phyloP scores from a whole-genome alignment of 371 early-diverging fungal genomes.

The Aphelidium insulamus region DNA sequence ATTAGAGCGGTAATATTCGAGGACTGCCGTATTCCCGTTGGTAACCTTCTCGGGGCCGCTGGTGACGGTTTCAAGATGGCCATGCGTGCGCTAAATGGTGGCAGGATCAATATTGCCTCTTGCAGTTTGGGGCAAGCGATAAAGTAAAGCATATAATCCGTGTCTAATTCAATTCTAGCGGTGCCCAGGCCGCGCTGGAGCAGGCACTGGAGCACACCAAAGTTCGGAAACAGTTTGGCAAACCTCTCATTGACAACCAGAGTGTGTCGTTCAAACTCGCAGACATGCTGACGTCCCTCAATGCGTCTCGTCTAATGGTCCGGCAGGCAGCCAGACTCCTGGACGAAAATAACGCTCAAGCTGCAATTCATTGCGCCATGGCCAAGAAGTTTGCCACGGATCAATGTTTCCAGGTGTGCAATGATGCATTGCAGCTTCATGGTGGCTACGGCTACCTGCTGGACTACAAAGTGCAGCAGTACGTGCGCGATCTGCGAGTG shows the following conservation, averaged over 20 bases:
- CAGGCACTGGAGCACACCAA: conserved; percentile 22
- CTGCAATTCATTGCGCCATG: conserved; percentile 16
- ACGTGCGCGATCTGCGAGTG: conserved; percentile 27
- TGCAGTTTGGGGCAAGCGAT: conserved; percentile 13
- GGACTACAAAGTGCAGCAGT: conserved; percentile 35
- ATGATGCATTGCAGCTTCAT: conserved; percentile 20
- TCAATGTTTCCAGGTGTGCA: conserved; percentile 21
- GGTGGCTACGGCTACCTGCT: conserved; percentile 37
- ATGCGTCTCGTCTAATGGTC: conserved; percentile 24
- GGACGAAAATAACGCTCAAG: conserved; percentile 11
- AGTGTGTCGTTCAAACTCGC: conserved; percentile 32
- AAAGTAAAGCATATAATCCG: too few relatives aligned
- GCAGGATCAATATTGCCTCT: conserved; percentile 30
- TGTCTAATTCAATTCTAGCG: conserved; percentile 29
- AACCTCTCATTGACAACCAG: conserved; percentile 18
- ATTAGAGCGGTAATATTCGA: conserved; percentile 25
- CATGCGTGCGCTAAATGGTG: conserved; percentile 38
- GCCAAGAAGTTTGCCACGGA: conserved; percentile 34
- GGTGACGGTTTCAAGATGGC: conserved; percentile 38
- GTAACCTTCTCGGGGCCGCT: conserved; percentile 24
- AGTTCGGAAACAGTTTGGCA: conserved; percentile 30
- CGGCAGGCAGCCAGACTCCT: conserved; percentile 28
- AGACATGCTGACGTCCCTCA: conserved; percentile 25
- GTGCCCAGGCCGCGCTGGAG: conserved; percentile 28
- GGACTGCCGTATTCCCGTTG: conserved; percentile 23